These are phyloP conservation scores for Neoboletus subvelutipes DNA, from an alignment of 768 basidiomycete species.

Conservation along the genomic window DNA sequence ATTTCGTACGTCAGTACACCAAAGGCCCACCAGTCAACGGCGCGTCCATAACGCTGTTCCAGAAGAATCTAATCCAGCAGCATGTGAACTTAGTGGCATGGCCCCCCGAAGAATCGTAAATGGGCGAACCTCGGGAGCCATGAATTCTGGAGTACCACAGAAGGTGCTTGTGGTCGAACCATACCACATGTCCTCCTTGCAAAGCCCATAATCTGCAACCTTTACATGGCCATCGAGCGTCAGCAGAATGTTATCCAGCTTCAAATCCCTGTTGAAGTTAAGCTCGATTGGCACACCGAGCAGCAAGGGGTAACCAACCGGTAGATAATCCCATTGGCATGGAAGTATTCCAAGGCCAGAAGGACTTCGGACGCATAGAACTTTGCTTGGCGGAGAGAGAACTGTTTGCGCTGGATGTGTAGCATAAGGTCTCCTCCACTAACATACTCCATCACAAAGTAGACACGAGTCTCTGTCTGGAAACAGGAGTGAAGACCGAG, in stretches of 20 bases:
- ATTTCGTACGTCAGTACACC: slow-evolving; percentile 99
- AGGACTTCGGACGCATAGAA: slow-evolving; percentile 98
- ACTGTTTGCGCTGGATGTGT: slow-evolving; percentile 98
- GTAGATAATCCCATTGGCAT: slow-evolving; percentile 98
- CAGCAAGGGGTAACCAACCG: slow-evolving; percentile 53
- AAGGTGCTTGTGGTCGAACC: slow-evolving; percentile 97
- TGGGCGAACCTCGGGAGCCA: slow-evolving; percentile 92
- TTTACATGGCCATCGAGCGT: slow-evolving; percentile 98
- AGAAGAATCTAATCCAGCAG: slow-evolving; percentile 72
- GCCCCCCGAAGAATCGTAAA: background rate
- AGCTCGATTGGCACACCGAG: background rate
- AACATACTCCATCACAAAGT: slow-evolving; percentile 99
- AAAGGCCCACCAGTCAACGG: slow-evolving; percentile 99
- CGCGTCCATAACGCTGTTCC: slow-evolving; percentile 98
- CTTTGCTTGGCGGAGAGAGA: slow-evolving; percentile 97
- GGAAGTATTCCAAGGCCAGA: slow-evolving; percentile 96
- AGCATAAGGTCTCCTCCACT: slow-evolving; percentile 99
- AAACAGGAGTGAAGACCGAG: slow-evolving; percentile 98
- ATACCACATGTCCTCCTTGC: slow-evolving; percentile 99
- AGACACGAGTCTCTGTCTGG: slow-evolving; percentile 98
- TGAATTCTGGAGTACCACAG: slow-evolving; percentile 99
- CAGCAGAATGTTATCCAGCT: slow-evolving; percentile 95
- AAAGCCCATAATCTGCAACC: slow-evolving; percentile 98
- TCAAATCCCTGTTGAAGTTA: slow-evolving; percentile 72
- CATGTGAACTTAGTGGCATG: background rate